These are phyloP conservation scores for Vaccinium myrtillus DNA, from an alignment of 148 eudicot species.

Conservation along the genomic window DNA sequence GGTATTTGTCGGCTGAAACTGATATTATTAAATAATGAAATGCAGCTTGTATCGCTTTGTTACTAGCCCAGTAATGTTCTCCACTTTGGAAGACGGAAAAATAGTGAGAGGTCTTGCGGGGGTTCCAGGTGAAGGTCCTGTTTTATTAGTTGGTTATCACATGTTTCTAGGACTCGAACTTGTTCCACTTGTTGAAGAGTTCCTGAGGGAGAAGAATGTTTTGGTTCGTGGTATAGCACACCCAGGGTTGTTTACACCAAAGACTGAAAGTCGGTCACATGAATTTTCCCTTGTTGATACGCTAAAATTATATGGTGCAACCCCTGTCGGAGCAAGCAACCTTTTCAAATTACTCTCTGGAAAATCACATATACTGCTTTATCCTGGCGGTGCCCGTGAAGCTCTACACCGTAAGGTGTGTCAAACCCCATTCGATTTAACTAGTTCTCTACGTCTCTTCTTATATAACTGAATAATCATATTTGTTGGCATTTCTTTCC, in stretches of 20 bases:
- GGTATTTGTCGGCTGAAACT: constrained; percentile 3
- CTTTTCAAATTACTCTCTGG: constrained; percentile 63
- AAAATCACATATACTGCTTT: constrained; percentile 74
- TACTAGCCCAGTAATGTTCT: constrained; percentile 67
- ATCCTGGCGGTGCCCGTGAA: constrained; percentile 98
- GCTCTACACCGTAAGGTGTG: constrained; percentile 87
- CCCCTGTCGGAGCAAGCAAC: constrained; percentile 67
- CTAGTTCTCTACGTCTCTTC: not conserved
- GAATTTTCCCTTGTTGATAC: constrained; percentile 49
- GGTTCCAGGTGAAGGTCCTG: constrained; percentile 91
- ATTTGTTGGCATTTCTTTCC: not conserved
- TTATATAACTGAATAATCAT: not conserved
- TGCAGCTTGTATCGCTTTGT: constrained; percentile 51
- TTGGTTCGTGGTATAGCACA: constrained; percentile 83
- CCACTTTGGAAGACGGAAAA: constrained; percentile 74
- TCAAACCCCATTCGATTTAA: not conserved
- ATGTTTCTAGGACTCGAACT: constrained; percentile 88
- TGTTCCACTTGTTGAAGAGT: constrained; percentile 51
- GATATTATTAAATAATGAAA: constrained; percentile 9
- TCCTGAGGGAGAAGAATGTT: constrained; percentile 61
- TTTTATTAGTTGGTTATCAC: constrained; percentile 88
- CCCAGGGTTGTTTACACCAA: constrained; percentile 48
- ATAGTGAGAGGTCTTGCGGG: constrained; percentile 82
- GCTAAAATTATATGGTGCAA: constrained; percentile 62
- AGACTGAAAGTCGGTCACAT: constrained; percentile 16